These are phyloP conservation scores for Sporothrix pallida DNA, from an alignment of 2,329 filamentous ascomycete species.

Conservation along the genomic window DNA sequence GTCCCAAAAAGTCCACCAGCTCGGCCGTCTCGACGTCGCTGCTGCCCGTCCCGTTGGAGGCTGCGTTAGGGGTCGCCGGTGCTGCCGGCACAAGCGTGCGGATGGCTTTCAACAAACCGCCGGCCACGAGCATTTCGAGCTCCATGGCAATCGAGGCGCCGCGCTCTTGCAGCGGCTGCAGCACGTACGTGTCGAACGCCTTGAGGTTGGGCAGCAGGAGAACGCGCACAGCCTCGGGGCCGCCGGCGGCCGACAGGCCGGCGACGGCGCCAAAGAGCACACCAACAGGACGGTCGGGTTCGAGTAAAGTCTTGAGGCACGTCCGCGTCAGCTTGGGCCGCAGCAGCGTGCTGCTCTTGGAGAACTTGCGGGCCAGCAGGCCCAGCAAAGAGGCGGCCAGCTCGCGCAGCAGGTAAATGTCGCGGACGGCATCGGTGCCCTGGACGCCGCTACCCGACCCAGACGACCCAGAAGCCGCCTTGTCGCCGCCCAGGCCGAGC, in stretches of 20 bases:
- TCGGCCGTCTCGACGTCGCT: conserved; percentile 51
- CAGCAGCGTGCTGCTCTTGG: conserved; percentile 77
- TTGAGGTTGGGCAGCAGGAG: conserved; percentile 63
- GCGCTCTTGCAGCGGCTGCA: conserved; percentile 60
- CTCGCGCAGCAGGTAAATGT: conserved; percentile 82
- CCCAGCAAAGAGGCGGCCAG: conserved; percentile 82
- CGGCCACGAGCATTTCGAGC: conserved; percentile 59
- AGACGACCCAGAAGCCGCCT: conserved; percentile 51
- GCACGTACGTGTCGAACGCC: conserved; percentile 58
- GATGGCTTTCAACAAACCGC: conserved; percentile 61
- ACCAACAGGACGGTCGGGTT: conserved; percentile 79
- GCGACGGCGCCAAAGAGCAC: conserved; percentile 89
- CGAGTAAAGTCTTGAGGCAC: conserved; percentile 89
- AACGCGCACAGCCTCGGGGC: conserved; percentile 62
- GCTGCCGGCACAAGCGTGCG: conserved; percentile 46
- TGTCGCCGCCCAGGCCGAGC: conserved; percentile 57
- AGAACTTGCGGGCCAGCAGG: conserved; percentile 80
- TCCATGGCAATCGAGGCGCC: conserved; percentile 52
- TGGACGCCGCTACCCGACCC: conserved; percentile 53
- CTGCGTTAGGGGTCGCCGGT: conserved; percentile 39
- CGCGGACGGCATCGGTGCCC: conserved; percentile 57
- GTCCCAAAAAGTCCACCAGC: conserved; percentile 61
- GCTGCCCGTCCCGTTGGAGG: neutral
- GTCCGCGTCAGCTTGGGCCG: conserved; percentile 90
- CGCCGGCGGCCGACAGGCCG: conserved; percentile 79